phyloP scores from a whole-genome alignment of 805 yeast genomes.

The Millerago galiae region DNA sequence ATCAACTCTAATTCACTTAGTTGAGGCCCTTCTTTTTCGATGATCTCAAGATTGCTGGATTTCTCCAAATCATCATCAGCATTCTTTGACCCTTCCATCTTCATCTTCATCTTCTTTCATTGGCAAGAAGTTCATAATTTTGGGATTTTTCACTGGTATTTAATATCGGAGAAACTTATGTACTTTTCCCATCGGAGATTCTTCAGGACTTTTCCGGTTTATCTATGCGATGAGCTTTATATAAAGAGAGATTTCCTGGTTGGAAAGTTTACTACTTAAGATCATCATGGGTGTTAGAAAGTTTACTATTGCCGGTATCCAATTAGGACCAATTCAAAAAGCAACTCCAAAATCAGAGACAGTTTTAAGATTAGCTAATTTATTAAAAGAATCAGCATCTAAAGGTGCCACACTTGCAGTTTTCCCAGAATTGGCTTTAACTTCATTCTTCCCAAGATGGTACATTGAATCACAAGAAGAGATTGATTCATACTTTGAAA shows the following conservation, averaged over 20 bases:
- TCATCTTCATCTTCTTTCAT: neutral
- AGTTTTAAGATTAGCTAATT: conserved; percentile 24
- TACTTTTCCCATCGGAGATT: neutral
- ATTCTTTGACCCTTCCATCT: neutral
- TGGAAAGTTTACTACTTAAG: neutral
- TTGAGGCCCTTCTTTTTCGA: neutral
- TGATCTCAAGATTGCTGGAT: neutral
- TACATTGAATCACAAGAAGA: conserved; percentile 28
- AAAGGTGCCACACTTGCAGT: conserved; percentile 29
- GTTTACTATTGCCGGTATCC: conserved; percentile 29
- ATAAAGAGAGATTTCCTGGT: neutral
- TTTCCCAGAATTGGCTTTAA: conserved; percentile 32
- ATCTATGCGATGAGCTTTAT: neutral
- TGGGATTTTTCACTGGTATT: neutral
- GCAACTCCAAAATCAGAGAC: conserved; percentile 26
- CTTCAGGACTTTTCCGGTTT: neutral
- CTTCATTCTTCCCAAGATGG: conserved; percentile 34
- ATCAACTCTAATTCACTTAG: conserved; percentile 6
- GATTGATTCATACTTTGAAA: conserved; percentile 30
- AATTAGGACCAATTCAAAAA: conserved; percentile 29
- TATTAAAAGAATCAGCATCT: conserved; percentile 27
- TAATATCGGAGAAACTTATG: neutral
- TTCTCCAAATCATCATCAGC: neutral
- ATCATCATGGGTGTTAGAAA: conserved; percentile 17
- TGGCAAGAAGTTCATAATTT: neutral